phyloP scores from a whole-genome alignment of 2,329 filamentous ascomycete species.

The Talaromyces sp. region DNA sequence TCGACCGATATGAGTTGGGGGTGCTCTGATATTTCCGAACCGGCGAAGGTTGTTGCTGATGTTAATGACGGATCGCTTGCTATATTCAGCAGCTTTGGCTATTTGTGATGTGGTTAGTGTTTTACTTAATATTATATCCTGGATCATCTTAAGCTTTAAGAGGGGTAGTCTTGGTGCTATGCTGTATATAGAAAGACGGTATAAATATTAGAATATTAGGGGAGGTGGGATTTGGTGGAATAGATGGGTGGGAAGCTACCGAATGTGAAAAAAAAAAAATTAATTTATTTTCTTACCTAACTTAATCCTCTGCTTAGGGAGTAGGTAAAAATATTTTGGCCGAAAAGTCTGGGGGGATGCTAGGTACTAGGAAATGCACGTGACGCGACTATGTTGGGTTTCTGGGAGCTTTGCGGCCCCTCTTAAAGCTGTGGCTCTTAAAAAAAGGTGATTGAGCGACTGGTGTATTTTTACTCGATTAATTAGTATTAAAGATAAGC shows the following conservation, averaged over 20 bases:
- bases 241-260: too few relatives aligned
- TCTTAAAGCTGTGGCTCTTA: not conserved
- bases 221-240: too few relatives aligned
- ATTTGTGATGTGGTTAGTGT: conserved; percentile 19
- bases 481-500: too few relatives aligned
- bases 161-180: conserved; percentile 14
- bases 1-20: conserved; percentile 22
- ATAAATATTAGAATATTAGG: not conserved
- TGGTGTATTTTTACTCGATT: too few relatives aligned
- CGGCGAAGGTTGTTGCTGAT: conserved; percentile 15
- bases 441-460: not conserved
- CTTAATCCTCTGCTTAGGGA: conserved; percentile 8
- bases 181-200: not conserved
- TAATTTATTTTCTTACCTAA: conserved; percentile 13
- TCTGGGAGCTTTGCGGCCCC: conserved; percentile 2
- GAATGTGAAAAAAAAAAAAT: too few relatives aligned
- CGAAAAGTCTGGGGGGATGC: conserved; percentile 7
- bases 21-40: conserved; percentile 21
- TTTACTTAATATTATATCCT: conserved; percentile 17
- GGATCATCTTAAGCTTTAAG: conserved; percentile 18
- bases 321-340: conserved; percentile 7
- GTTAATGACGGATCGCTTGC: conserved; percentile 15
- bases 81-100: conserved; percentile 17
- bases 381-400: conserved; percentile 5
- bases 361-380: conserved; percentile 10